Evolutionary conservation across 768 basidiomycete species (phyloP), one percentile per base, ranked within the genome.

Genomic region (Postia placenta): DNA sequence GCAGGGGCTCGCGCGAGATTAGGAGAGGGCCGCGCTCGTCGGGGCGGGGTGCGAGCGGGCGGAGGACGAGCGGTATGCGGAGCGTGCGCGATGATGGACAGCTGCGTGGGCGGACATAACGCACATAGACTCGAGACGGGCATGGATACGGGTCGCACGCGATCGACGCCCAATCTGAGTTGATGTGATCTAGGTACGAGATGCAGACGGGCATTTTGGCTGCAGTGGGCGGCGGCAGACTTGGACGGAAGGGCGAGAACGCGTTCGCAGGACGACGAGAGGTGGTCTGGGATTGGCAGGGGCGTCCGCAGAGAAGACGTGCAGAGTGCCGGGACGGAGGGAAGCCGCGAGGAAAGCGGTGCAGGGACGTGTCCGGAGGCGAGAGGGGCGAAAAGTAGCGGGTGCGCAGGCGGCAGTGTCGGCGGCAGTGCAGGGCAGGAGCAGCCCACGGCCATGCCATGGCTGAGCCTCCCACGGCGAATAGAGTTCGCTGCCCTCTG

Each of bases 371-470:
- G 9, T 33, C 42, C 42, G 42, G 26, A 43, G 6, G 6, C n/a
- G 26, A 24, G 24, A 25, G 44, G 15, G 42, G 23, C 25, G 22
- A 26, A 45, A 45, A 45, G 44, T 27, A 11, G 33, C 27, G 44
- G 14, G 24, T 45, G 28, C 28, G 27, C 11, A 39, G 26, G 47
- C 47, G 26, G 26, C 27, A 49, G 44, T 38, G 40, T 45, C 47
- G 35, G 38, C n/a, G 44, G 44, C 47, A 43, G 44, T 49, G 47
- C 42, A 48, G 15, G 26, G 36, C 20, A 26, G n/a, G 28, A 40
- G 7, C 42, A 14, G 46, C 17, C 6, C 33, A 15, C 15, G n/a
- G n/a, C n/a, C n/a, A n/a, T n/a, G n/a, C n/a, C n/a, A n/a, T n/a
- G n/a, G n/a, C n/a, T n/a, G n/a, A n/a, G 33, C 24, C 24, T 45